Conservation (phyloP, 2,329 filamentous ascomycete species). For the Colletotrichum godetiae region DNA sequence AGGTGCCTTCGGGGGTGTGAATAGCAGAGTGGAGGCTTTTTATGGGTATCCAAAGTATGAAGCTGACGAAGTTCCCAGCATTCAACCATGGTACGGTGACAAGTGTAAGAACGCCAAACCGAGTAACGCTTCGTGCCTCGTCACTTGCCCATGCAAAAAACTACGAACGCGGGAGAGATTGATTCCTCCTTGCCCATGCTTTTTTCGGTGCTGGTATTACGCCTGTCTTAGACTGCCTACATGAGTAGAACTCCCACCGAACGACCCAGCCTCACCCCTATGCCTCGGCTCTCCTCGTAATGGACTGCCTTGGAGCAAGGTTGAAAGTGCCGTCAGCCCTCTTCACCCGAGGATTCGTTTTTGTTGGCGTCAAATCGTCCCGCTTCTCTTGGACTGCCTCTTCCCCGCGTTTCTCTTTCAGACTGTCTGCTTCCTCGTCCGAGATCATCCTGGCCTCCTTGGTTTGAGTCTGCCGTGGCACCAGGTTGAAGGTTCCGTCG, state of each 20-base stretch:
- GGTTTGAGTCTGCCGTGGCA: neutral
- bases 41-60: neutral
- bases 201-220: neutral
- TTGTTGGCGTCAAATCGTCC: neutral
- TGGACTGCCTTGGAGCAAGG: neutral
- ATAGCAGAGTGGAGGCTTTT: neutral
- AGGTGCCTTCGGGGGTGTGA: neutral
- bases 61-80: neutral
- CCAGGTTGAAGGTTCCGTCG: neutral
- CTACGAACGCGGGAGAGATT: neutral
- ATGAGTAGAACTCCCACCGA: too few relatives aligned
- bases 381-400: neutral
- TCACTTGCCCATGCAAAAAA: neutral
- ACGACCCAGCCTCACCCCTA: neutral
- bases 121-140: neutral
- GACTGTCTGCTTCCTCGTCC: neutral
- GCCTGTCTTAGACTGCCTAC: too few relatives aligned
- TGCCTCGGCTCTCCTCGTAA: neutral
- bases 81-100: neutral
- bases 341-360: neutral
- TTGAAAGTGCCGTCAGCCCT: neutral
- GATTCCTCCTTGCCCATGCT: too few relatives aligned
- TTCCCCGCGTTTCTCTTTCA: neutral
- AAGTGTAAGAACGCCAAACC: neutral
- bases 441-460: neutral